Conservation (phyloP, 345 rosid species). For the Gossypium sturtianum region DNA sequence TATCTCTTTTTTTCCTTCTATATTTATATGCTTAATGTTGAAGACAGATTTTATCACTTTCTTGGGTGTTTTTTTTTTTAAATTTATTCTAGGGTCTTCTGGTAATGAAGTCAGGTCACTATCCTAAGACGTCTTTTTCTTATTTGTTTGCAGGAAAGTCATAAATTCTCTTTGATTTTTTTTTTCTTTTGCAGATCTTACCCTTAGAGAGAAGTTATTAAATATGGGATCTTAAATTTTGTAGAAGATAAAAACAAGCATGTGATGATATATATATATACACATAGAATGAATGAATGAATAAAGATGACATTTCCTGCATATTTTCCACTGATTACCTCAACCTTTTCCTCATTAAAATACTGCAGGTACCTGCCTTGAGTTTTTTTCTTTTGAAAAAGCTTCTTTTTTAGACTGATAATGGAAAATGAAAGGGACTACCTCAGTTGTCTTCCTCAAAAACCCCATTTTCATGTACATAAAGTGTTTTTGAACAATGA, state of each 20-base stretch:
- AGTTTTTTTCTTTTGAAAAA: neutral
- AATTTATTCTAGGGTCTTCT: neutral
- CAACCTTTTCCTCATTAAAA: neutral
- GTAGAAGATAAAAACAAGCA: constrained; percentile 9
- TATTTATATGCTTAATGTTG: neutral
- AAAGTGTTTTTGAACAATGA: neutral
- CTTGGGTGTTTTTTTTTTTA: neutral
- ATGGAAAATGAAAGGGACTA: neutral
- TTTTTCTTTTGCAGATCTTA: constrained; percentile 17
- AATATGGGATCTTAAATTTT: neutral
- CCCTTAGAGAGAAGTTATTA: neutral
- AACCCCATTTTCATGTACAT: neutral
- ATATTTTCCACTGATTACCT: constrained; percentile 8
- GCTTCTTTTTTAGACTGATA: neutral
- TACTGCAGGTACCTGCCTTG: neutral
- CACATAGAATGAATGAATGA: neutral
- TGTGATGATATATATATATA: neutral
- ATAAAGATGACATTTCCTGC: constrained; percentile 8
- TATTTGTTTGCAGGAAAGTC: constrained; percentile 14
- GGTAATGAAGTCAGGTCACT: constrained; percentile 12
- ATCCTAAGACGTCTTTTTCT: constrained; percentile 8
- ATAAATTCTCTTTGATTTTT: constrained; percentile 10
- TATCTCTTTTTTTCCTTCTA: neutral
- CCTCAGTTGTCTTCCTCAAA: constrained; percentile 9
- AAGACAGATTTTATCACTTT: neutral